These are phyloP conservation scores for Irineochytrium annulatum DNA, from an alignment of 192 early-diverging fungal genomes.

Conservation along the genomic window DNA sequence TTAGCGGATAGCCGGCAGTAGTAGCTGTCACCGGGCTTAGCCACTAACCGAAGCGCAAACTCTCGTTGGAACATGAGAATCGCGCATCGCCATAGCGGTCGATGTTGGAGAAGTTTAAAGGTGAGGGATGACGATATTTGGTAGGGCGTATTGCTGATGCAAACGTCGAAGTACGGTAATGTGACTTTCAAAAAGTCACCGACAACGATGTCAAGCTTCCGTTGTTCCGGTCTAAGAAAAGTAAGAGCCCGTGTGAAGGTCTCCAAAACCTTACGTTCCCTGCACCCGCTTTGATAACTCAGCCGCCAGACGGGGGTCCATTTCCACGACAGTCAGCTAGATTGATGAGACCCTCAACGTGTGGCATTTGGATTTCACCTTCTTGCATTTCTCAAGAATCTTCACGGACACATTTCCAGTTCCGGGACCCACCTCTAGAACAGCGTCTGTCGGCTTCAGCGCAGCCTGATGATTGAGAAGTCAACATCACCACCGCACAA, in stretches of 20 bases:
- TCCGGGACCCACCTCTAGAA: constrained; percentile 93
- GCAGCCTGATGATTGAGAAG: constrained; percentile 25
- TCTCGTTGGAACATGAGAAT: constrained; percentile 99
- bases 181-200: constrained; percentile 98
- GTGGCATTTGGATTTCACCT: constrained; percentile 41
- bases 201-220: constrained; percentile 87
- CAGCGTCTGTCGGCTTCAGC: constrained; percentile 44
- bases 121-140: constrained; percentile 94
- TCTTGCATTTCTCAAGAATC: constrained; percentile 89
- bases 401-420: constrained; percentile 97
- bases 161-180: constrained; percentile 96
- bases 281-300: constrained; percentile 96
- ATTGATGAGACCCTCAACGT: neutral
- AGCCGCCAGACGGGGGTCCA: constrained; percentile 93
- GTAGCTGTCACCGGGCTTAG: constrained; percentile 86
- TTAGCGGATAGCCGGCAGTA: constrained; percentile 93
- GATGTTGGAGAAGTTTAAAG: constrained; percentile 93
- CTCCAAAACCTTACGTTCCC: constrained; percentile 67
- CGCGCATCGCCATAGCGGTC: constrained; percentile 83
- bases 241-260: neutral
- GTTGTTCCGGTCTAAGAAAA: constrained; percentile 63
- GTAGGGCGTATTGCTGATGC: constrained; percentile 98
- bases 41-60: constrained; percentile 91
- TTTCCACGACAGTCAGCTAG: constrained; percentile 77
- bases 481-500: neutral